phyloP scores from a whole-genome alignment of 305 asterid species.

The Petunia hybrid region DNA sequence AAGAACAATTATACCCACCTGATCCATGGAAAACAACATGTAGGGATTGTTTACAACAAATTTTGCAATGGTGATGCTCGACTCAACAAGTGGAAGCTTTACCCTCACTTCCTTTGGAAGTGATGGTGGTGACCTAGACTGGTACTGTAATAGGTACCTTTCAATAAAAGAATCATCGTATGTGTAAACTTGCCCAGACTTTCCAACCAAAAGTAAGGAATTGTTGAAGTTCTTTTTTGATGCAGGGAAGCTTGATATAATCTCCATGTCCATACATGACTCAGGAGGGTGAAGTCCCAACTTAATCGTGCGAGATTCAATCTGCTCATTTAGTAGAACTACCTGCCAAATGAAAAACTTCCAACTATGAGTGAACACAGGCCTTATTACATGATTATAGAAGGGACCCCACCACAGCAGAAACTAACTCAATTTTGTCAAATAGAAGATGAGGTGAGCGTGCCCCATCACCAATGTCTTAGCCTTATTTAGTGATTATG shows the following conservation, averaged over 20 bases:
- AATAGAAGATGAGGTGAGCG: background rate
- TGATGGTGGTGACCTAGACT: slow-evolving; percentile 81
- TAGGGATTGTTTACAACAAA: slow-evolving; percentile 63
- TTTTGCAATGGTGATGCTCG: slow-evolving; percentile 70
- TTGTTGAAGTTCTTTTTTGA: slow-evolving; percentile 61
- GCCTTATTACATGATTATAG: slow-evolving; percentile 1
- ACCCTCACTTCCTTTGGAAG: slow-evolving; percentile 70
- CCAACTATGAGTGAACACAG: slow-evolving; percentile 15
- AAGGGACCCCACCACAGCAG: background rate
- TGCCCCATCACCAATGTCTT: background rate
- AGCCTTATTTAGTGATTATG: background rate
- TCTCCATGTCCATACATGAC: slow-evolving; percentile 68
- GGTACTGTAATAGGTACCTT: slow-evolving; percentile 76
- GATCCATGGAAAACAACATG: slow-evolving; percentile 57
- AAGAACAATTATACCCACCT: slow-evolving; percentile 49
- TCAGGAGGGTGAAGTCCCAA: slow-evolving; percentile 73
- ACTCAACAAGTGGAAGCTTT: slow-evolving; percentile 82
- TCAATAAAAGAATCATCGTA: slow-evolving; percentile 74
- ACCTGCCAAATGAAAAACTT: slow-evolving; percentile 62
- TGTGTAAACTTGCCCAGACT: slow-evolving; percentile 63
- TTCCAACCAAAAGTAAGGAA: slow-evolving; percentile 75
- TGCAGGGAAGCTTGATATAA: slow-evolving; percentile 56
- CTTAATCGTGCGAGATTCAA: slow-evolving; percentile 80
- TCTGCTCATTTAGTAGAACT: slow-evolving; percentile 74
- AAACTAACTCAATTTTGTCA: background rate